Evolutionary conservation across 2,329 filamentous ascomycete species (phyloP), one percentile per base, ranked within the genome.

Genomic region (Achaetomium macrosporum): DNA sequence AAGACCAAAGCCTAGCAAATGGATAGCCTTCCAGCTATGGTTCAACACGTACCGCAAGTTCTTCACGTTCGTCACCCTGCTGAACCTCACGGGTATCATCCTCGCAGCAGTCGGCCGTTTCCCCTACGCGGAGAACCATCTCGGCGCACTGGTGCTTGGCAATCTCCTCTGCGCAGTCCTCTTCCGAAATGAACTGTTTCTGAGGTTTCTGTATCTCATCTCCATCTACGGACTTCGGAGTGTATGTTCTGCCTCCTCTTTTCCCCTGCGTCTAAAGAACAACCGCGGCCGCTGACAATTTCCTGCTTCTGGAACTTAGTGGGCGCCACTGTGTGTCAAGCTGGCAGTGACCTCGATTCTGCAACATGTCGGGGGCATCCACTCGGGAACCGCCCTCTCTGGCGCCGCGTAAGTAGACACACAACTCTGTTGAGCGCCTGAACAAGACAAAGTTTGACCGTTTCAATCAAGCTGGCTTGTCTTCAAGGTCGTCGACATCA

Each of bases 301-400:
- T 25, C 7, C 25, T 25, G 4, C 25, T 25, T 7, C 25, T 4
- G 7, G 25, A 25, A 4, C 42, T 2, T 48, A 71, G 69, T 72
- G 70, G 70, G 69, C 70, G 7, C 70, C 70, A 1, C 0, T 68
- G 7, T 52, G 59, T 13, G 42, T 72, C 58, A 72, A 71, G 57
- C 42, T 69, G 5, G 67, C 58, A 9, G 68, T 64, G 2, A 69
- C 67, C 10, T 71, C 69, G 4, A 59, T 68, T 47, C 54, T 72
- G 41, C 70, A 71, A 57, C 70, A 72, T 39, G 69, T 72, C n/a
- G 70, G 70, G 30, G 70, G 69, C 16, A 71, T 71, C 33, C 70
- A 72, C 57, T 71, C 69, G 0, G 70, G 70, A 20, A 71, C 69
- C 51, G 70, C 69, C 3, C 60, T 72, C 5, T 72, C 69, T 2